These are phyloP conservation scores for Pelargonium myrrhifolium DNA, from an alignment of 441 rosid genomes.

Conservation along the genomic window DNA sequence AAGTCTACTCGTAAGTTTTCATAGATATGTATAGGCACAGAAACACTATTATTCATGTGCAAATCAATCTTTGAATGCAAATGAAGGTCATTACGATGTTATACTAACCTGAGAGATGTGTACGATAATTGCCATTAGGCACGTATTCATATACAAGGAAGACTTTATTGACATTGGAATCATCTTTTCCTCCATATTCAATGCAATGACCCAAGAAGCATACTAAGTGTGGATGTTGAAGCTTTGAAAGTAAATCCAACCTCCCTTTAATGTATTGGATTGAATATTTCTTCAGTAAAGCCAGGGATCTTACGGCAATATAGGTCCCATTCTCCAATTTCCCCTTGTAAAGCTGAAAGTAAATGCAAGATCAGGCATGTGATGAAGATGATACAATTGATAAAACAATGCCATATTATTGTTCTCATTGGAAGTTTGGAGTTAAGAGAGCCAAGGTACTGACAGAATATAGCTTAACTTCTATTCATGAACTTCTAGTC, in stretches of 20 bases:
- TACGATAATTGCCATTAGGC: constrained; percentile 55
- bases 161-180: constrained; percentile 39
- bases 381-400: no score
- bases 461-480: no score
- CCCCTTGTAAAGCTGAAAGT: constrained; percentile 71
- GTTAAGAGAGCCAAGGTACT: no score
- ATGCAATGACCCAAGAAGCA: constrained; percentile 78
- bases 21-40: background rate
- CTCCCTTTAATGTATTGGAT: constrained; percentile 62
- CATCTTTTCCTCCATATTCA: constrained; percentile 40
- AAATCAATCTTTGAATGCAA: no score
- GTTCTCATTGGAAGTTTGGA: no score
- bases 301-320: constrained; percentile 55
- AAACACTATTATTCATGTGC: background rate
- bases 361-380: constrained; percentile 7
- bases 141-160: constrained; percentile 70
- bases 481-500: no score
- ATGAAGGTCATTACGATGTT: constrained; percentile 11
- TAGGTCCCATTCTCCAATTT: constrained; percentile 63
- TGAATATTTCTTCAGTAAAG: constrained; percentile 54
- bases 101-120: constrained; percentile 67
- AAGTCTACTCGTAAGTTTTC: no score
- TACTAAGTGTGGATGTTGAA: constrained; percentile 88
- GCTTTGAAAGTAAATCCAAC: constrained; percentile 70
- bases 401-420: no score